Percentiles rank a stretch among this genome's conserved stretches.
phyloP scores from a whole-genome alignment of 2,329 filamentous ascomycete genomes.

The Xylogone sp. region DNA sequence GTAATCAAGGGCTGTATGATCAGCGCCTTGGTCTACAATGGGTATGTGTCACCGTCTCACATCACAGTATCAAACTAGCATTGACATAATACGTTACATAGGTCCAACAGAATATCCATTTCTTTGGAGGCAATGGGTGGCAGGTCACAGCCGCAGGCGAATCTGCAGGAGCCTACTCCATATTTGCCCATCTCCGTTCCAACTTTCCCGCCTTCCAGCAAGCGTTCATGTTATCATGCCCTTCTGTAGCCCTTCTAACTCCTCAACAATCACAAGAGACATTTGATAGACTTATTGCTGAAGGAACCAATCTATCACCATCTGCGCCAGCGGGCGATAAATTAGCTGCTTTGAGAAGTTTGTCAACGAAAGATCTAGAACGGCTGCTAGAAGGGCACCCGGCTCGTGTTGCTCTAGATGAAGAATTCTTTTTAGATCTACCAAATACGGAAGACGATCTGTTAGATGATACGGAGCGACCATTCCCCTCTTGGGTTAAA shows the following conservation, averaged over 20 bases:
- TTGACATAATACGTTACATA: conserved; percentile 6
- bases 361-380: neutral
- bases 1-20: conserved; percentile 6
- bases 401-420: neutral
- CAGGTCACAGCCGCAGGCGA: conserved; percentile 18
- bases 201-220: conserved; percentile 1
- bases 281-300: neutral
- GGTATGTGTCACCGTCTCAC: neutral
- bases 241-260: neutral
- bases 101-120: conserved; percentile 22
- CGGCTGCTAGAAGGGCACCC: neutral
- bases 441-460: neutral
- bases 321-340: neutral
- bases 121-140: conserved; percentile 24
- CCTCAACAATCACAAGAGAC: neutral
- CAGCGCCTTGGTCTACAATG: conserved; percentile 5
- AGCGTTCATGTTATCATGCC: neutral
- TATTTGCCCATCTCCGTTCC: conserved; percentile 1
- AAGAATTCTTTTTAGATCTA: neutral
- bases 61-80: neutral
- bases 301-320: neutral
- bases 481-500: neutral
- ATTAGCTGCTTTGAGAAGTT: neutral
- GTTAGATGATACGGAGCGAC: neutral
- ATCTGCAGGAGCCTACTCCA: conserved; percentile 5